Evolutionary conservation across 208 protist genomes (phyloP).

Genomic region (Acanthamoeba royreba): DNA sequence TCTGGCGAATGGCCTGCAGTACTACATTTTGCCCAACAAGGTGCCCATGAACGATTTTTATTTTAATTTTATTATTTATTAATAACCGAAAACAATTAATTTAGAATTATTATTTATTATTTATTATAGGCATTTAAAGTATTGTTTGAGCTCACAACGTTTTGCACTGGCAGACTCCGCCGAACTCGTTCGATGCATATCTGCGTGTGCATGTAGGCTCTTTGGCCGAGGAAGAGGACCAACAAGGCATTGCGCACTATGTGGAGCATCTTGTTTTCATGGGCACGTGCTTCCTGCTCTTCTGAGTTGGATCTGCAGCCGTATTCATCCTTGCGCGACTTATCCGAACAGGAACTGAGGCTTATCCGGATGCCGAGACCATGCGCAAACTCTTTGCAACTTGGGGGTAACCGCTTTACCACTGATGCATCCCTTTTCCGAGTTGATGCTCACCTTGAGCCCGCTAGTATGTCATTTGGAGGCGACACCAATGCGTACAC

Average conservation of each 20-base stretch:
- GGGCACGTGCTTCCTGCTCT: not conserved
- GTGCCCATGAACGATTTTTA: no score
- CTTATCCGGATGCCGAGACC: constrained; percentile 11
- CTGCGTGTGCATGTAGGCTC: constrained; percentile 27
- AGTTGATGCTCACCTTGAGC: not conserved
- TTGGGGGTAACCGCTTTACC: not conserved
- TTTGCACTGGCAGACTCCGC: not conserved
- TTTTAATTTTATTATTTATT: no score
- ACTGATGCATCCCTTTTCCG: not conserved
- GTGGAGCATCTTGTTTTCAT: constrained; percentile 23
- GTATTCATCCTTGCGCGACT: not conserved
- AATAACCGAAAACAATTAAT: not conserved
- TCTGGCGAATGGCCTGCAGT: not conserved
- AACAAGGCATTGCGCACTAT: constrained; percentile 32
- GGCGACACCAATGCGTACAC: constrained; percentile 39
- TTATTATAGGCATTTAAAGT: not conserved
- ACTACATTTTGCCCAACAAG: not conserved
- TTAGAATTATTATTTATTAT: not conserved
- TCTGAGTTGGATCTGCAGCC: not conserved
- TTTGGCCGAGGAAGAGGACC: constrained; percentile 6
- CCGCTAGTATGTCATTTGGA: constrained; percentile 6
- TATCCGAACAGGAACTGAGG: not conserved
- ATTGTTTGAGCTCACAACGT: no score
- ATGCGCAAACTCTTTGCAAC: constrained; percentile 44
- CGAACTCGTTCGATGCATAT: constrained; percentile 9